Conservation (phyloP, 148 eudicot genomes). For the Fagopyrum esculentum region DNA sequence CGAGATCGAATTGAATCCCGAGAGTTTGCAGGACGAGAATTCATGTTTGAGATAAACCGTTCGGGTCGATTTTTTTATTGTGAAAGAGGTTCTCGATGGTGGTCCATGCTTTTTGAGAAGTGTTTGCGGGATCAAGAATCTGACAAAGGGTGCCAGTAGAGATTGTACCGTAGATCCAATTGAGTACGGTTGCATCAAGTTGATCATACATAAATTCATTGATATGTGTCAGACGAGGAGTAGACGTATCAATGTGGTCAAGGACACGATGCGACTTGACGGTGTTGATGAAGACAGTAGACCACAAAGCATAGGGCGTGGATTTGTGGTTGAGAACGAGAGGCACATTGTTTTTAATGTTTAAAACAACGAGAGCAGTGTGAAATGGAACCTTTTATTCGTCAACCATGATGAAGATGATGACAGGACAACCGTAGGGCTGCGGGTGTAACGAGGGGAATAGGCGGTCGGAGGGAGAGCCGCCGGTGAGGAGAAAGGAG, state of each 20-base stretch:
- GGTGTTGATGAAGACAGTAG: not conserved
- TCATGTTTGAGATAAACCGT: constrained; percentile 16
- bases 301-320: not conserved
- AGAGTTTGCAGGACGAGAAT: constrained; percentile 5
- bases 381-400: not conserved
- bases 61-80: constrained; percentile 19
- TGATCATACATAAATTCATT: constrained; percentile 6
- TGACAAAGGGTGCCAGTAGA: constrained; percentile 20
- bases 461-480: too few species aligned
- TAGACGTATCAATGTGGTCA: not conserved
- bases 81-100: constrained; percentile 16
- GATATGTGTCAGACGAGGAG: not conserved
- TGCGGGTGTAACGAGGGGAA: too few species aligned
- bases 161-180: constrained; percentile 30
- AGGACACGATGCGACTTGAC: not conserved
- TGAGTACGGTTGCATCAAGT: constrained; percentile 14
- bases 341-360: not conserved
- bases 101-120: constrained; percentile 5
- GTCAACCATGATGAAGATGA: too few species aligned
- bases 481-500: too few species aligned
- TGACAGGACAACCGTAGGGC: too few species aligned
- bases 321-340: not conserved
- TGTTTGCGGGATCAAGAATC: constrained; percentile 16
- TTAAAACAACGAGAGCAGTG: not conserved
- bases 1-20: not conserved